These are phyloP conservation scores for Remersonia thermophila DNA, from an alignment of 2,329 filamentous ascomycete genomes.

Conservation along the genomic window DNA sequence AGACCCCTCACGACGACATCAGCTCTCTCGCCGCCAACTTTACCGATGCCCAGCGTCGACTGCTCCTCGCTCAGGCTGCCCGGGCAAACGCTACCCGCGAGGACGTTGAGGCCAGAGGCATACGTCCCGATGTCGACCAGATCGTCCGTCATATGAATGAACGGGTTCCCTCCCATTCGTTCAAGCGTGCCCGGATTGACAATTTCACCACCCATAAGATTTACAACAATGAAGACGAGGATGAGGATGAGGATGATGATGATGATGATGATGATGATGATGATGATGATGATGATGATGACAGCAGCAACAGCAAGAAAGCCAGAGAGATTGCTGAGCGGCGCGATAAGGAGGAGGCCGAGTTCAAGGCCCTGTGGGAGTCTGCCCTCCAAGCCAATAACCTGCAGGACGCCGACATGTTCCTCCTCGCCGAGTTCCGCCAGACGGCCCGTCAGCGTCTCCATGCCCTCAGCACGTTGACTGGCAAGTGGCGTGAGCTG, in stretches of 20 bases:
- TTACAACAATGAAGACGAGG: not conserved
- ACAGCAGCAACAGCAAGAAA: no score
- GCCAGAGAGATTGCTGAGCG: slow-evolving; percentile 1
- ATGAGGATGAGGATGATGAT: not conserved
- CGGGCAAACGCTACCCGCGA: slow-evolving; percentile 11
- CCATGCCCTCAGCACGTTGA: slow-evolving; percentile 6
- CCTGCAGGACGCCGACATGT: slow-evolving; percentile 3
- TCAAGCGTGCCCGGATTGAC: slow-evolving; percentile 4
- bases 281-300: not conserved
- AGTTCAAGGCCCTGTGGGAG: slow-evolving; percentile 9
- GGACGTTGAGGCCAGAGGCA: slow-evolving; percentile 12
- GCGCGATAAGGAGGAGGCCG: not conserved
- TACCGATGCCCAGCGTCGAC: slow-evolving; percentile 3
- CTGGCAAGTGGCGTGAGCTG: slow-evolving; percentile 5
- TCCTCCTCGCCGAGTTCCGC: slow-evolving; percentile 7
- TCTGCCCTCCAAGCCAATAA: slow-evolving; percentile 3
- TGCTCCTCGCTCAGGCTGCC: slow-evolving; percentile 3
- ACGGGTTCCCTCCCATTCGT: slow-evolving; percentile 1
- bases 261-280: slow-evolving; percentile 1
- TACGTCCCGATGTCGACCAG: slow-evolving; percentile 7
- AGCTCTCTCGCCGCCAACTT: not conserved
- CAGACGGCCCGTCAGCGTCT: slow-evolving; percentile 10
- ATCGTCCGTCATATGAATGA: slow-evolving; percentile 10
- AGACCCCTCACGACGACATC: no score
- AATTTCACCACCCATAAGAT: slow-evolving; percentile 4